phyloP scores from a whole-genome alignment of 2,329 filamentous ascomycete species.

The Sordariomycetes sp. region DNA sequence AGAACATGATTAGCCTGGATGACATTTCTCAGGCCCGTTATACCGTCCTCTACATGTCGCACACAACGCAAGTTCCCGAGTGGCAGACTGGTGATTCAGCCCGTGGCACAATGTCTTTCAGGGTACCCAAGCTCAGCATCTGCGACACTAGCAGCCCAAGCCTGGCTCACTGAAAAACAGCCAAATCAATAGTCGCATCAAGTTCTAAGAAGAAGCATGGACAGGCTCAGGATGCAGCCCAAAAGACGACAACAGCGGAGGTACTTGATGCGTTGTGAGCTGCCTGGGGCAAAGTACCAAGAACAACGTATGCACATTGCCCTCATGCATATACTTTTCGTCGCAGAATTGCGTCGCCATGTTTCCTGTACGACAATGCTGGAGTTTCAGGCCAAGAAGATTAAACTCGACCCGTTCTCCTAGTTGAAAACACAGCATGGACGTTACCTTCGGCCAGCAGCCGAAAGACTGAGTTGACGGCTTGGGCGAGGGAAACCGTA shows the following conservation, averaged over 20 bases:
- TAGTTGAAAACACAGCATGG: slow-evolving; percentile 1
- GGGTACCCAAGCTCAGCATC: too few relatives aligned
- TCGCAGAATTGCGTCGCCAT: background rate
- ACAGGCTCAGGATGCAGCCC: too few relatives aligned
- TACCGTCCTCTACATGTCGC: too few relatives aligned
- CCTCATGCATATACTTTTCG: background rate
- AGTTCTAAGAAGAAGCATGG: too few relatives aligned
- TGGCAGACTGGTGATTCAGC: background rate
- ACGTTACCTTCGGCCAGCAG: slow-evolving; percentile 1
- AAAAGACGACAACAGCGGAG: too few relatives aligned
- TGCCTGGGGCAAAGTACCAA: too few relatives aligned
- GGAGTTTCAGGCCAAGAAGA: slow-evolving; percentile 3
- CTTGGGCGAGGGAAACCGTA: background rate
- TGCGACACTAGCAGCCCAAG: too few relatives aligned
- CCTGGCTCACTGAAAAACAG: too few relatives aligned
- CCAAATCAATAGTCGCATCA: too few relatives aligned
- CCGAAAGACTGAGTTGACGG: slow-evolving; percentile 4
- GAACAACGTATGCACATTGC: background rate
- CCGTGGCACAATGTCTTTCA: background rate
- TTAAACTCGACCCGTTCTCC: slow-evolving; percentile 2
- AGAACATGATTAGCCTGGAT: too few relatives aligned
- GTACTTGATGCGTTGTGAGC: too few relatives aligned
- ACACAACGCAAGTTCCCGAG: background rate
- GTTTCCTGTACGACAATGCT: background rate
- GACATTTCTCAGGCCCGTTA: too few relatives aligned